Evolutionary conservation across 1,284 basidiomycete genomes (phyloP).

Genomic region (Cystobasidium pallidum): DNA sequence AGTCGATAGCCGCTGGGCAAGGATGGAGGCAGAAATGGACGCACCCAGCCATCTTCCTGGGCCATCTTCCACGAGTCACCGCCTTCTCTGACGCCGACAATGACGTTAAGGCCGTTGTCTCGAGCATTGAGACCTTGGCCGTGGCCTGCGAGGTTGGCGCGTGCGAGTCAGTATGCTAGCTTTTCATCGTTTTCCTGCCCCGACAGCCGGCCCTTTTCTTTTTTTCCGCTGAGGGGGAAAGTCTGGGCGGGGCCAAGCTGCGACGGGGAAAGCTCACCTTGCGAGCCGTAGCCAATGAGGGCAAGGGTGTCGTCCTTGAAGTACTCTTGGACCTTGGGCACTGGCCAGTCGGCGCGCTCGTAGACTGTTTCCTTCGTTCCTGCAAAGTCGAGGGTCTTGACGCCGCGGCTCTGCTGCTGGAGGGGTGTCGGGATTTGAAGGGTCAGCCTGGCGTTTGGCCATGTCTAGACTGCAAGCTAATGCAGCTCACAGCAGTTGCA

Average conservation of each 20-base stretch:
- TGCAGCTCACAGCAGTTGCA: conserved; percentile 29
- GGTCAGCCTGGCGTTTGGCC: no score
- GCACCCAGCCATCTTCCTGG: conserved; percentile 92
- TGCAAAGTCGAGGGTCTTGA: conserved; percentile 98
- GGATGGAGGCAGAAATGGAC: no score
- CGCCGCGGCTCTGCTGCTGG: conserved; percentile 60
- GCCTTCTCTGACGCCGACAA: conserved; percentile 95
- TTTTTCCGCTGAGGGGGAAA: no score
- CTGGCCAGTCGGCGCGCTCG: conserved; percentile 97
- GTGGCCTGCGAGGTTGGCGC: conserved; percentile 65
- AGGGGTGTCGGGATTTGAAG: no score
- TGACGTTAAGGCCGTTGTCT: conserved; percentile 98
- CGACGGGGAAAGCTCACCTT: conserved; percentile 55
- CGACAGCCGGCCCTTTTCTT: not conserved
- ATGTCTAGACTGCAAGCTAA: no score
- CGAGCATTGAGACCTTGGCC: conserved; percentile 98
- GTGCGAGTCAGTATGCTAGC: not conserved
- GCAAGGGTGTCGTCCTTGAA: conserved; percentile 99
- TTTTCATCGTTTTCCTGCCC: not conserved
- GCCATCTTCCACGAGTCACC: conserved; percentile 98
- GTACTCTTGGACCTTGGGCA: conserved; percentile 96
- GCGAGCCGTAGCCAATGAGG: conserved; percentile 98
- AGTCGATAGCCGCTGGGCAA: no score
- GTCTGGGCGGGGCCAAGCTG: not conserved
- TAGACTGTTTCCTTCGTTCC: conserved; percentile 94